Evolutionary conservation across 2,329 filamentous ascomycete genomes (phyloP), one percentile per base, ranked within the genome.

Genomic region (Ophiocordyceps camponoti-floridani): DNA sequence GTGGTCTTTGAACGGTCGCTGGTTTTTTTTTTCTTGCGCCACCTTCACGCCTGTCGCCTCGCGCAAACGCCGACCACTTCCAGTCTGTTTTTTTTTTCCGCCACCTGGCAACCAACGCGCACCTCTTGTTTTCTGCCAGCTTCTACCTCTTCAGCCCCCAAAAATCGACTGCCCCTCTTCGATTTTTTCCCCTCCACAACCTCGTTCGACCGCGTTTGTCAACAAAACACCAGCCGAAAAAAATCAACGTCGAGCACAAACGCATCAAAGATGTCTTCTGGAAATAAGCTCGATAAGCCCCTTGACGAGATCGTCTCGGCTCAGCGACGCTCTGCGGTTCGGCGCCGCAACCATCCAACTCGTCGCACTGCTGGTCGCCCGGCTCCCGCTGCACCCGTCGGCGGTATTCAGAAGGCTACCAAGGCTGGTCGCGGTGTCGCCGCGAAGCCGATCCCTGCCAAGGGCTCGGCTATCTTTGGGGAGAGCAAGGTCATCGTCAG

Each of bases 401-500:
- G 87, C 54, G 89, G 89, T 59, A 74, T 95, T 54, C 79, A 84
- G 66, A 95, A 94, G 75, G 77, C 69, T 54, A 71, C 75, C 47
- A 83, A 72, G 57, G 63, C 69, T 53, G 61, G 71, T 47, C 82
- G 81, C 56, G 69, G 69, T 51, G 65, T 68, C 48, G 66, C 69
- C 42, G 69, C 70, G 54, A 79, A 79, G 66, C 67, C 75, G 48
- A 68, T 72, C 40, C 77, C 84, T 49, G 74, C 76, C 54, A 83
- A 79, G 60, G 74, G 75, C 48, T 65, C 74, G 47, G 66, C 70
- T 52, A 63, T 67, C 49, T 69, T 70, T 56, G 79, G 77, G 58
- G 86, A 93, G 54, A 93, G 86, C 74, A 96, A 95, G 71, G 89
- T 96, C 68, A 84, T 94, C 66, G 89, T 98, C 68, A 94, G 86